Base-by-base conservation (phyloP, 345 rosid genomes). In the Eucalyptus regnans region DNA sequence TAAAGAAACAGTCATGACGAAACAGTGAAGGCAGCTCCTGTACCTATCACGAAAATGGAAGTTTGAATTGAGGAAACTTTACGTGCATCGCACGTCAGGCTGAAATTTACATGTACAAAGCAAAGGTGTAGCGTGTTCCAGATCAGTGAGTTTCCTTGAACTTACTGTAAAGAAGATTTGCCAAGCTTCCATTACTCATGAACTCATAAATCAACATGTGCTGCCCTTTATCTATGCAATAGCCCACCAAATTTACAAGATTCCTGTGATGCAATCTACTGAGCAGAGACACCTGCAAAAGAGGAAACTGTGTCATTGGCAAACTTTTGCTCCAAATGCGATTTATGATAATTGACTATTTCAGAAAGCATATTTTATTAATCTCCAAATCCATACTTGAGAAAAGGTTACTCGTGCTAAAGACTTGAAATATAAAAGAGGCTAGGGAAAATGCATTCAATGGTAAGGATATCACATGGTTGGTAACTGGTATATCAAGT, bases 141-240 rank as follows among this genome's bases (percentile, higher is more conserved):
- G 84, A 41, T 86, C 68, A 87, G 87, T 37, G 51, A 66, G 68
- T 33, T 56, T 52, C 16, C 71, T 20, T 81, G 79, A 91, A 90
- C 99, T 94, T 90, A 95, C 99, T 87, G 89, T 98, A 94, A 88
- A 98, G 93, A 90, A 91, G 95, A 93, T 94, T 95, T 90, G 94
- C 97, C 92, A 97, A 91, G 93, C 99, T 98, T 87, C 99, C 99
- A 71, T 95, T 97, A 93, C 97, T 95, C 99, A 98, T 98, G 96
- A 94, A 97, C 95, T 97, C 98, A 88, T 98, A 98, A 31, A 98
- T 91, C 90, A 98, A 89, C 94, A 98, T 96, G 91, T 68, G 92
- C 43, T 94, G 94, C 86, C 97, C 97, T 94, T 96, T 98, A 89
- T 98, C 99, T 7, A 94, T 92, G 88, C 99, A 96, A 91, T 95